Conservation (phyloP, 1,139 yeast genomes). For the Protomyces lactucae-debilis region DNA sequence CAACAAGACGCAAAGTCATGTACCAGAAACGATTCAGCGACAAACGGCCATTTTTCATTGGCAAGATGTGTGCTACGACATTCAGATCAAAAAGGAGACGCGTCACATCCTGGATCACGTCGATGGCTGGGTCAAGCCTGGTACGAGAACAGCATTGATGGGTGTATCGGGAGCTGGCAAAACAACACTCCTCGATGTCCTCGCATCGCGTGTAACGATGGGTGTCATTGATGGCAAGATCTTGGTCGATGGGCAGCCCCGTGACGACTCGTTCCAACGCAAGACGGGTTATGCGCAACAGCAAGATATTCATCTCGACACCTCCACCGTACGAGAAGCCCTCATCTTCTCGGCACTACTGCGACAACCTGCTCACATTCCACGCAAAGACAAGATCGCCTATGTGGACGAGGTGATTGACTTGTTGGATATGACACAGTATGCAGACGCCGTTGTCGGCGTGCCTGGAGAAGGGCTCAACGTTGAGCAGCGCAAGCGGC, state of each 20-base stretch:
- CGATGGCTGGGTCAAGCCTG: conserved; percentile 70
- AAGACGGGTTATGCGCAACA: conserved; percentile 81
- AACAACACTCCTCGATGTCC: conserved; percentile 66
- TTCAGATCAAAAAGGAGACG: conserved; percentile 44
- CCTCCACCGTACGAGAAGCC: conserved; percentile 79
- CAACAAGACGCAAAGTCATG: conserved; percentile 14
- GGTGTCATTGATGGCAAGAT: conserved; percentile 74
- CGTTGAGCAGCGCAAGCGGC: conserved; percentile 80
- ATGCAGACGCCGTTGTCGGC: conserved; percentile 80
- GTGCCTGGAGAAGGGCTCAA: conserved; percentile 66
- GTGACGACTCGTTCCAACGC: conserved; percentile 71
- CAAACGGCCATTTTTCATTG: conserved; percentile 44
- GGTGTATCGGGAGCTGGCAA: conserved; percentile 88
- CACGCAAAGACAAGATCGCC: conserved; percentile 56
- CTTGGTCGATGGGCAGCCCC: conserved; percentile 64
- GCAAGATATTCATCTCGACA: conserved; percentile 67
- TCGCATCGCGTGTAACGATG: conserved; percentile 71
- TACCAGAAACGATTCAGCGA: conserved; percentile 24
- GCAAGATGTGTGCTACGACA: conserved; percentile 48
- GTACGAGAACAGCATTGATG: conserved; percentile 75
- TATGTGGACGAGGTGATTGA: conserved; percentile 69
- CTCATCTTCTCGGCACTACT: conserved; percentile 64
- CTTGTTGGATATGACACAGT: conserved; percentile 64
- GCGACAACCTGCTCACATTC: conserved; percentile 58
- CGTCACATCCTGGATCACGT: conserved; percentile 50